phyloP scores from a whole-genome alignment of 2,329 filamentous ascomycete genomes.

The Hymenoscyphus linearis region DNA sequence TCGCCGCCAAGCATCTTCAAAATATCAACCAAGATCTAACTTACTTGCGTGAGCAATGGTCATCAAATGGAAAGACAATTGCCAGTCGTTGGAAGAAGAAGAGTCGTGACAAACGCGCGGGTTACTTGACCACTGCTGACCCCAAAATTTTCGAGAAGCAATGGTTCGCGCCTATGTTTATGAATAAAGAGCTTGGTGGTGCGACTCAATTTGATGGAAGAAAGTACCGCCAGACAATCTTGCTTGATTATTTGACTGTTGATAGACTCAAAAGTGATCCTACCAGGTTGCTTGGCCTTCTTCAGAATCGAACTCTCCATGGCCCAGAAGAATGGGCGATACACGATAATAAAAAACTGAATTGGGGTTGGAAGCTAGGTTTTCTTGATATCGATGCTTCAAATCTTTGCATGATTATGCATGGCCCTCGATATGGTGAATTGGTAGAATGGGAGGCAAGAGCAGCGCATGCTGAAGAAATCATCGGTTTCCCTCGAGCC shows the following conservation, averaged over 20 bases:
- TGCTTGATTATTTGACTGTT: background rate
- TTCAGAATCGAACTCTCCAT: background rate
- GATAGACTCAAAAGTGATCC: background rate
- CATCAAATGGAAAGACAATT: background rate
- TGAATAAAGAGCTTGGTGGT: background rate
- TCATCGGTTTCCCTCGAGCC: conserved; percentile 9
- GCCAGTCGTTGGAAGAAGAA: background rate
- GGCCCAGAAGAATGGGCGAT: background rate
- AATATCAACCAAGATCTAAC: background rate
- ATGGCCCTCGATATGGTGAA: conserved; percentile 10
- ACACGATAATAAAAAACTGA: background rate
- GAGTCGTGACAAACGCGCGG: background rate
- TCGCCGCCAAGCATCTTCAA: background rate
- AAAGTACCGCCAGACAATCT: background rate
- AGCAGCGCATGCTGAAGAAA: conserved; percentile 5
- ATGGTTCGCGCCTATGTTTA: background rate
- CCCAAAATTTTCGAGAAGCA: background rate
- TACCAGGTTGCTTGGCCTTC: background rate
- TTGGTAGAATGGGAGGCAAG: conserved; percentile 7
- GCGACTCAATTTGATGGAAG: background rate
- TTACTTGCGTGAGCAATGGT: background rate
- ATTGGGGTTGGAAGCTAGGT: conserved; percentile 2
- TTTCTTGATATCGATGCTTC: conserved; percentile 3
- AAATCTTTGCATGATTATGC: conserved; percentile 9
- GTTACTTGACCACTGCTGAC: background rate